Evolutionary conservation across 225 moss, liverwort and hornwort genomes (phyloP), one percentile per base, ranked within the genome.

Genomic region (Polytrichum commune): DNA sequence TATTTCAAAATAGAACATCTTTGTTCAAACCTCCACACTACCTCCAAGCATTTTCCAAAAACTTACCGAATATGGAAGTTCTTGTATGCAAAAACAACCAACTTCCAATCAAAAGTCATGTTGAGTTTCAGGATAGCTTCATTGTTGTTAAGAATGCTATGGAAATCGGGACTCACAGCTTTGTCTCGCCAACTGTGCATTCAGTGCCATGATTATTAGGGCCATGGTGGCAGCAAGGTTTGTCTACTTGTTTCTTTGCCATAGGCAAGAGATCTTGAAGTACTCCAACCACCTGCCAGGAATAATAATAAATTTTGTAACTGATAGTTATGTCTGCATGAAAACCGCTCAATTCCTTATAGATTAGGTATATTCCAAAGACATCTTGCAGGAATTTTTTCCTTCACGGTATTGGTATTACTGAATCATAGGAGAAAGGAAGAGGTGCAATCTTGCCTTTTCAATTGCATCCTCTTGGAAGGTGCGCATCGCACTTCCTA

Each of bases 401-500:
- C 16, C 46, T 46, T 46, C 46, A 46, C 16, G 7, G 46, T 46
- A 13, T 13, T 46, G 46, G 13, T 46, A 28, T 23, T 26, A 13
- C 19, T 35, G 23, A 16, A 46, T 46, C 46, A 16, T 46, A 16
- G 55, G 13, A 60, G 6, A 64, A 46, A 69, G 29, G 5, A 56
- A 60, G 13, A 53, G 33, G 71, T 54, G 60, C 13, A 38, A 6
- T 53, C 78, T 60, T 75, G 87, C 92, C 80, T 86, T 90, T 61
- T 88, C 88, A 53, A 92, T 60, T 9, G 88, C 68, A 69, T 88
- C 88, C 73, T 65, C 66, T 72, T 75, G 80, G 66, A 90, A 90
- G 64, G 64, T 86, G 72, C 84, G 82, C 92, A 92, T 90, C 57
- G 88, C 88, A 73, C 80, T 82, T 78, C 92, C 92, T 58, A 92